phyloP scores from a whole-genome alignment of 2,329 filamentous ascomycete species.

The Diaporthe australafricana region DNA sequence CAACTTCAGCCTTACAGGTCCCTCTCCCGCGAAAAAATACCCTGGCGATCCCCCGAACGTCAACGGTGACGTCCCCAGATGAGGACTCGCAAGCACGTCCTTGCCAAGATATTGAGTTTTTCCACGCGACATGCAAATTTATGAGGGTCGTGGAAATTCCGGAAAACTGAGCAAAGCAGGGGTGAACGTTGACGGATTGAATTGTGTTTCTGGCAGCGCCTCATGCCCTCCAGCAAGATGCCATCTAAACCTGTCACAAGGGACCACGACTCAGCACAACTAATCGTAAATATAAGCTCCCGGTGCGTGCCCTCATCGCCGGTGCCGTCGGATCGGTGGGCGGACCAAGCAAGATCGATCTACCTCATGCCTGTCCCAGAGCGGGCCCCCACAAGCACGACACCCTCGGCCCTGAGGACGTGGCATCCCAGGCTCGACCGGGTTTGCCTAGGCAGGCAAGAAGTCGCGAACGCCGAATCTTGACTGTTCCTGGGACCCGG shows the following conservation, averaged over 20 bases:
- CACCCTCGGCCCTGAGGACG: constrained; percentile 1
- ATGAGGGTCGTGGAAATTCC: background rate
- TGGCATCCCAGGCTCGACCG: constrained; percentile 2
- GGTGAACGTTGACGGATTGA: background rate
- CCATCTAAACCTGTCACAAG: background rate
- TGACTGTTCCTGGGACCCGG: background rate
- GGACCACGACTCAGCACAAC: background rate
- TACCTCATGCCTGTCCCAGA: background rate
- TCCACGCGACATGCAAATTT: background rate
- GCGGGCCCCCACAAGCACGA: background rate
- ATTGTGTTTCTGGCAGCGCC: background rate
- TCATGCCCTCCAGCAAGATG: background rate
- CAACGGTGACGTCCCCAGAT: background rate
- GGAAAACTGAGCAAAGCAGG: background rate
- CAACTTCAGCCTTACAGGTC: constrained; percentile 14
- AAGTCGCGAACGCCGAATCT: constrained; percentile 9
- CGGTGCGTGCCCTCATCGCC: background rate
- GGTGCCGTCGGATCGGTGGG: constrained; percentile 11
- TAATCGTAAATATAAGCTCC: background rate
- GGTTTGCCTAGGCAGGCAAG: background rate
- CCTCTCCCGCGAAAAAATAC: background rate
- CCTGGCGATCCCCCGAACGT: background rate
- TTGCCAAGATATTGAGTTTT: background rate
- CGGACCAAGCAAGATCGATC: constrained; percentile 7
- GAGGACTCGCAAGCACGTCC: background rate